Base-by-base conservation (phyloP, 2,329 filamentous ascomycete genomes). In the Penicillium vulpinum region DNA sequence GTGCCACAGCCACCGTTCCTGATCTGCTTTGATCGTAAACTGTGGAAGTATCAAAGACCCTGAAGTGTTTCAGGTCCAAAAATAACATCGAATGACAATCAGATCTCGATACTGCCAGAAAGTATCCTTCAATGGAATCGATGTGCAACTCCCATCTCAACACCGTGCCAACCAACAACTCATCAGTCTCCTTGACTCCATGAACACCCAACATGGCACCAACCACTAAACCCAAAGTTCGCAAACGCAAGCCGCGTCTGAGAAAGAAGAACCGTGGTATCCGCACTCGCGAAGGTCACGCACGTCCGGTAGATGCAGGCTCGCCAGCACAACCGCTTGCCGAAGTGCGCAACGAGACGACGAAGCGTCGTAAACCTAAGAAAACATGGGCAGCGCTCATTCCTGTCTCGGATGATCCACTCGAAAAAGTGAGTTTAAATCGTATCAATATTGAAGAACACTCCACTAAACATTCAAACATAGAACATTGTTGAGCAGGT, bases 401-500 rank as follows among this genome's bases (percentile, higher is more conserved):
- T 11, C 64, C 67, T 29, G 51, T 56, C 9, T 67, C 68, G 8
- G 54, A 62, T 13, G 67, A 72, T 50, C 67, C 61, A 3, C 51
- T 67, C 3, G 70, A 73, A 59, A 59, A 68, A 58, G 71, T 71
- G 35, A 38, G 63, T 57, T 54, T 41, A n/a, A 31, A 24, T 26
- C 29, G 26, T 46, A 41, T 31, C 38, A 29, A 13, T 22, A 29
- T 45, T 48, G 28, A 29, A 45, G 21, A n/a, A 51, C 5, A 40
- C 21, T 3, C 4, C 3, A 35, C 50, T 63, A 38, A 62, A 51
- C 35, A 47, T 38, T 22, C 31, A 18, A 18, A 41, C 22, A n/a
- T 56, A 77, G 75, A 72, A 72, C 45, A 70, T 72, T 39, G 60
- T 70, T 26, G 62, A 71, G 44, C 54, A 54, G 26, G 59, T 69